Evolutionary conservation across 1,284 basidiomycete species (phyloP).

Genomic region (Trichosporon ovoides): DNA sequence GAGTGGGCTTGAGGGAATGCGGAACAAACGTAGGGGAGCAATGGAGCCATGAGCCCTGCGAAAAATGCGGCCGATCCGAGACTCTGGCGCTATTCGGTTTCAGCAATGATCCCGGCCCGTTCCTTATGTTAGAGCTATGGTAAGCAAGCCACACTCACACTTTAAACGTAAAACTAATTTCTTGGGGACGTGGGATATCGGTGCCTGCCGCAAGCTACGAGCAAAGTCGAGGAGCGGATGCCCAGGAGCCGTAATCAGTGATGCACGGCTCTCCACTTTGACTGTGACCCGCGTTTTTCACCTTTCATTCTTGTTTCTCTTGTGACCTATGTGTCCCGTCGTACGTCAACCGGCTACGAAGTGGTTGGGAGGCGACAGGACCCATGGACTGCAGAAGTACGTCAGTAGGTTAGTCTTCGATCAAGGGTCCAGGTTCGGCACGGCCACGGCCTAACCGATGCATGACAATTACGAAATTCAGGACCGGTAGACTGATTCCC

Average conservation of each 20-base stretch:
- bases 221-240: too few relatives aligned
- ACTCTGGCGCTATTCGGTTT: background rate
- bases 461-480: background rate
- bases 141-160: conserved; percentile 3
- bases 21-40: too few relatives aligned
- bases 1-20: too few relatives aligned
- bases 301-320: background rate
- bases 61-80: background rate
- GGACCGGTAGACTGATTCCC: background rate
- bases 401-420: background rate
- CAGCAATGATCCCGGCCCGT: too few relatives aligned
- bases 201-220: conserved; percentile 1
- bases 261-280: too few relatives aligned
- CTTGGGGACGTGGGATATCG: background rate
- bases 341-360: background rate
- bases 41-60: too few relatives aligned
- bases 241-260: too few relatives aligned
- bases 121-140: too few relatives aligned
- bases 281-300: background rate
- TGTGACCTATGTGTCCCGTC: too few relatives aligned
- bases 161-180: conserved; percentile 3
- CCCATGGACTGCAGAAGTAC: background rate
- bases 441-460: background rate
- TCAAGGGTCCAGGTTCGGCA: too few relatives aligned
- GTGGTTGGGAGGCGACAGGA: background rate